These are phyloP conservation scores for Dryas octopetala DNA, from an alignment of 306 rosid species.

Conservation along the genomic window DNA sequence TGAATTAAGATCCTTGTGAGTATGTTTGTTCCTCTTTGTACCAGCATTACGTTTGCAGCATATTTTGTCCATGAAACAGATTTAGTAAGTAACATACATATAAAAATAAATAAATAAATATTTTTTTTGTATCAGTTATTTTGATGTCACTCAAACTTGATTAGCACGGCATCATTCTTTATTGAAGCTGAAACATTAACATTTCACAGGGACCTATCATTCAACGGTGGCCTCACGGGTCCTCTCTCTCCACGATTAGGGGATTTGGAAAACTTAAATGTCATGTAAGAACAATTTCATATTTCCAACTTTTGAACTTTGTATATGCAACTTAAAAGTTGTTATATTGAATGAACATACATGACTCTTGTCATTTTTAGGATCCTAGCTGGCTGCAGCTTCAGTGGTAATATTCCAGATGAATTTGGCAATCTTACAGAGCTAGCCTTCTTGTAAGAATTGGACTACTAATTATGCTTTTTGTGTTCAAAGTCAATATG, in stretches of 20 bases:
- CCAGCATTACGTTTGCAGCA: background rate
- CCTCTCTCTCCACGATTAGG: slow-evolving; percentile 54
- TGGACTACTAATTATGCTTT: background rate
- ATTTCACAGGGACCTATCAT: slow-evolving; percentile 68
- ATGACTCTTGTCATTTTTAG: slow-evolving; percentile 39
- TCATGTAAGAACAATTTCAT: slow-evolving; percentile 52
- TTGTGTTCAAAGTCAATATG: background rate
- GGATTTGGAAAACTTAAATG: slow-evolving; percentile 46
- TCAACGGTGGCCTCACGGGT: slow-evolving; percentile 57
- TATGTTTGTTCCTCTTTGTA: slow-evolving; percentile 3
- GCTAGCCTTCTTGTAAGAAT: slow-evolving; percentile 63
- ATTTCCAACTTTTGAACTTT: slow-evolving; percentile 5
- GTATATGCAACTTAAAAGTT: background rate
- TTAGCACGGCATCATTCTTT: background rate
- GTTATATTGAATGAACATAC: background rate
- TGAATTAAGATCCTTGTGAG: slow-evolving; percentile 72
- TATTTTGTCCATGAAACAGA: background rate
- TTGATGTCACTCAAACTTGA: too few species aligned
- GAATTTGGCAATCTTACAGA: slow-evolving; percentile 65
- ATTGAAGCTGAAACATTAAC: background rate
- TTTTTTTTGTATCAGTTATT: background rate
- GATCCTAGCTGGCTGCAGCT: slow-evolving; percentile 73
- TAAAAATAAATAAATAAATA: too few species aligned
- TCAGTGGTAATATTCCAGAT: slow-evolving; percentile 68
- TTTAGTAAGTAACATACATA: too few species aligned